Conservation (phyloP, 208 protist genomes). For the Jaenimonas drosophilae region DNA sequence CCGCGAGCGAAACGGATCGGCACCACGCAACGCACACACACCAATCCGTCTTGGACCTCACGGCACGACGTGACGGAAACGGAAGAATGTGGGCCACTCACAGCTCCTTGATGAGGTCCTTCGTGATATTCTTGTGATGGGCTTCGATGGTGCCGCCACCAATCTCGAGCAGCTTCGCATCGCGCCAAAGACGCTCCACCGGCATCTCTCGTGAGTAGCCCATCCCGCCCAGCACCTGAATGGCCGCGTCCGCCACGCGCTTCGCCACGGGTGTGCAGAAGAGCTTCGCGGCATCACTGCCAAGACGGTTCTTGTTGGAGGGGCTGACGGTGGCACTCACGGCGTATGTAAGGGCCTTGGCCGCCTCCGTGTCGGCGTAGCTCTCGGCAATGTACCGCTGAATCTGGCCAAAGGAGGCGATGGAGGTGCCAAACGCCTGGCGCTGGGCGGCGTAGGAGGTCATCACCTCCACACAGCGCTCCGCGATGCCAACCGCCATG, state of each 20-base stretch:
- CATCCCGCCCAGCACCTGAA: conserved; percentile 93
- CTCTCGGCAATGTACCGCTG: conserved; percentile 94
- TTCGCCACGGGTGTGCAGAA: conserved; percentile 92
- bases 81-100: not conserved
- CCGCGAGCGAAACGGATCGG: no score
- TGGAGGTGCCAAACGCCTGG: conserved; percentile 86
- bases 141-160: conserved; percentile 75
- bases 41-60: no score
- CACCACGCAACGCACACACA: no score
- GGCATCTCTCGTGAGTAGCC: conserved; percentile 95
- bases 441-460: conserved; percentile 83
- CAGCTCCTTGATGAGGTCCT: conserved; percentile 36
- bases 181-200: conserved; percentile 91
- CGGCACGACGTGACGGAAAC: no score
- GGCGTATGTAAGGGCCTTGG: conserved; percentile 85
- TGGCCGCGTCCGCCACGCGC: conserved; percentile 88
- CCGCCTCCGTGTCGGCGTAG: conserved; percentile 84
- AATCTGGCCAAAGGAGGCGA: conserved; percentile 91
- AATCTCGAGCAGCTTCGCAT: conserved; percentile 96
- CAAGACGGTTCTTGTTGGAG: conserved; percentile 52
- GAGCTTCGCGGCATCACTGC: conserved; percentile 91
- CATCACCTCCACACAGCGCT: conserved; percentile 67
- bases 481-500: conserved; percentile 82
- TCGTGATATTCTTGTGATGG: conserved; percentile 77
- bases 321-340: conserved; percentile 63